Evolutionary conservation across 176 grass and related monocot genomes (phyloP), one percentile per base, ranked within the genome.

Genomic region (Oryza punctata): DNA sequence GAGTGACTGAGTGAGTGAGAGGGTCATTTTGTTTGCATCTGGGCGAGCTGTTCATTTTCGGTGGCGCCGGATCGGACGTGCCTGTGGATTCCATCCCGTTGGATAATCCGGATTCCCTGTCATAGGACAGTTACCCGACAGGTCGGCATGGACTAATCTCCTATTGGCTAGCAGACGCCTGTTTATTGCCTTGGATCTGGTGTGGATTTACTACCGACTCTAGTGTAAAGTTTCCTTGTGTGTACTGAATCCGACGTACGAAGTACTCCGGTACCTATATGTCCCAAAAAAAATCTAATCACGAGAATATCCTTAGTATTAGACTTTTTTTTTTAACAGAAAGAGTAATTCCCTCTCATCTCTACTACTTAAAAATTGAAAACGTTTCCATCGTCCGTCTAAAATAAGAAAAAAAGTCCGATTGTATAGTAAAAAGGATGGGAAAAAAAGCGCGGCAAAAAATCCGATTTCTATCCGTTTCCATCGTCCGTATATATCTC

Each of bases 21-120:
- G 4, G 14, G 50, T 19, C 50, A 54, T 54, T 19, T 54, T 11
- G 23, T 13, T 26, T 23, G 33, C n/a, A 0, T 43, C 28, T n/a
- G 81, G 63, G 28, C 37, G n/a, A 40, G 32, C 43, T n/a, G 63
- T 63, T 57, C 35, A 24, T 68, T 63, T 59, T 13, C 46, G 15
- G 11, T 26, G 40, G 21, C 26, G 52, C 8, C 11, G 60, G 1
- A 4, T 24, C n/a, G 78, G 77, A 81, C 85, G 70, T 12, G 13
- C 16, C 28, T 9, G 18, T 18, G 67, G 79, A 65, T 45, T 75
- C 77, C 77, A 35, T 64, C 57, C 70, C 43, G 78, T 70, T 81
- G 72, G 83, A 73, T 86, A 27, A 68, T 38, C 0, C 35, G 41
- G 68, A 82, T 73, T 40, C 84, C n/a, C 83, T 35, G 28, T 85